phyloP scores from a whole-genome alignment of 140 eudicot genomes.

The Bidens hawaiensis region DNA sequence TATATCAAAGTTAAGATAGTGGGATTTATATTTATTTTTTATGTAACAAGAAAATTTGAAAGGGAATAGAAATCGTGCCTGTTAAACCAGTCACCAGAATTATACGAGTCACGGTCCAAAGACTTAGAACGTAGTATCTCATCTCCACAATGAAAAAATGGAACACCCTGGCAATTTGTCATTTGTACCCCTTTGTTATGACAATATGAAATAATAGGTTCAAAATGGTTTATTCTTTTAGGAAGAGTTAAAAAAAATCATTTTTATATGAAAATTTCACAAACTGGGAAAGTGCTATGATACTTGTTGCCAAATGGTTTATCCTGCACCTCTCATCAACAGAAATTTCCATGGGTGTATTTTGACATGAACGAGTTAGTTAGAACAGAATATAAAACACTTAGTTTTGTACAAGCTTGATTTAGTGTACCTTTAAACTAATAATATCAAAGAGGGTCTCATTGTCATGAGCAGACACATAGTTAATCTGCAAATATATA shows the following conservation, averaged over 20 bases:
- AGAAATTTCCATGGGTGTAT: constrained; percentile 70
- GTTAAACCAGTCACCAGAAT: constrained; percentile 99
- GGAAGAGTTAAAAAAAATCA: not conserved
- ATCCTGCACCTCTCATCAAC: constrained; percentile 85
- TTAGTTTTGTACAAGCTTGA: constrained; percentile 9
- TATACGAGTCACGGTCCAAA: constrained; percentile 90
- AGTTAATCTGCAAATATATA: constrained; percentile 56
- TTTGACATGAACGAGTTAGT: constrained; percentile 11
- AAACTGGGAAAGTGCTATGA: constrained; percentile 96
- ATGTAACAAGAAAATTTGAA: not conserved
- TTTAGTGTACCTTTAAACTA: constrained; percentile 63
- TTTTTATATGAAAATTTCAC: not conserved
- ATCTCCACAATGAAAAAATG: constrained; percentile 97
- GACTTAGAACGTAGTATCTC: constrained; percentile 95
- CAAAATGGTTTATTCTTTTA: not conserved
- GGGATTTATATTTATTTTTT: not conserved
- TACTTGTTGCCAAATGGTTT: constrained; percentile 84
- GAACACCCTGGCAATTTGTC: constrained; percentile 60
- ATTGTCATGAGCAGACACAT: constrained; percentile 96
- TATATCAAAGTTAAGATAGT: not conserved
- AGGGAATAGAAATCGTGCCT: constrained; percentile 37
- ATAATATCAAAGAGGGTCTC: constrained; percentile 92
- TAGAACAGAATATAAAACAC: constrained; percentile 7
- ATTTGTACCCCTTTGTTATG: constrained; percentile 1
- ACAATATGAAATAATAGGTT: not conserved